Evolutionary conservation across 2,329 filamentous ascomycete genomes (phyloP).

Genomic region (Aspergillus sp.): DNA sequence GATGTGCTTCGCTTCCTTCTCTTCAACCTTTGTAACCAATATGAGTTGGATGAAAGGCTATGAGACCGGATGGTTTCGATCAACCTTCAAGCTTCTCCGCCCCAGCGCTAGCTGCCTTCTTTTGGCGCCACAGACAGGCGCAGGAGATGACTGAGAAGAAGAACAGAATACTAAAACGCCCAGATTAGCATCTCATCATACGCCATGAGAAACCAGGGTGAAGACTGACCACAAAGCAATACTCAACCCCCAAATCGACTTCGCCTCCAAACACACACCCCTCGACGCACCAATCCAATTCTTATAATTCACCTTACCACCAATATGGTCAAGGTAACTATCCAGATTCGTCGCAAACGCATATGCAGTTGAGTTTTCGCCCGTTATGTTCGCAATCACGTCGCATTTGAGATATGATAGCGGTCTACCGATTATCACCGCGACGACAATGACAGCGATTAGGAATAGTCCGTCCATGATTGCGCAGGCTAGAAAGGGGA

Average conservation of each 20-base stretch:
- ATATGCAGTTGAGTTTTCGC: slow-evolving; percentile 46
- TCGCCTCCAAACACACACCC: slow-evolving; percentile 74
- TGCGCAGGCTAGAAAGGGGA: slow-evolving; percentile 67
- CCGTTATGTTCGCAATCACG: slow-evolving; percentile 32
- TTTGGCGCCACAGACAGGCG: slow-evolving; percentile 59
- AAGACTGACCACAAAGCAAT: slow-evolving; percentile 67
- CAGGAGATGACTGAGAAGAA: slow-evolving; percentile 57
- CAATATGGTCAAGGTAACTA: slow-evolving; percentile 47
- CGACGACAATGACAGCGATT: slow-evolving; percentile 72
- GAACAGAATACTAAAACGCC: slow-evolving; percentile 55
- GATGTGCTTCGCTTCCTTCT: no score
- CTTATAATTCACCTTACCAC: slow-evolving; percentile 46
- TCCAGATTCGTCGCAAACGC: slow-evolving; percentile 51
- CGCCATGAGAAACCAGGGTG: neutral
- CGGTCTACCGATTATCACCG: slow-evolving; percentile 73
- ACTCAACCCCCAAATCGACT: slow-evolving; percentile 80
- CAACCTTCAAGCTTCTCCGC: slow-evolving; percentile 14
- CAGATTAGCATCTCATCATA: slow-evolving; percentile 4
- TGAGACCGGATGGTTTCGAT: no score
- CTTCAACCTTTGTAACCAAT: no score
- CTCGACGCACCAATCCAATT: slow-evolving; percentile 58
- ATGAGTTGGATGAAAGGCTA: no score
- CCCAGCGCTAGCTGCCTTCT: slow-evolving; percentile 37
- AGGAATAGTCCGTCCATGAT: slow-evolving; percentile 65
- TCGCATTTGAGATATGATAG: slow-evolving; percentile 73